phyloP scores from a whole-genome alignment of 148 eudicot species.

The Salicornia ramosissima region DNA sequence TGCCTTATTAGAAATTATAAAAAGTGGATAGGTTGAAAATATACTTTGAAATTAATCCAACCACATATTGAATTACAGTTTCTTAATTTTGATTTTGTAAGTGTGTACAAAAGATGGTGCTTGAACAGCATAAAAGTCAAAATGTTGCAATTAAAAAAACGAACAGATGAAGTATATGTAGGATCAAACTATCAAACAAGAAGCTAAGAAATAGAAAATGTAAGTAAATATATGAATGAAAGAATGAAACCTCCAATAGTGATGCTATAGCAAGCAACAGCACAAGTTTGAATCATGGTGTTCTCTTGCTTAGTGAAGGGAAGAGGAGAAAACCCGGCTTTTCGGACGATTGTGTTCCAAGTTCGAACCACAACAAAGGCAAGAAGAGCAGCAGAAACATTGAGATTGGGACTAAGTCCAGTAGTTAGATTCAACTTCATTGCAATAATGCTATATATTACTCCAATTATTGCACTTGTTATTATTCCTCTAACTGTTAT shows the following conservation, averaged over 20 bases:
- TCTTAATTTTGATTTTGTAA: no score
- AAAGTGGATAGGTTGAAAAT: no score
- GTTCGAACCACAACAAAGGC: constrained; percentile 59
- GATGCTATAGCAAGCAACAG: constrained; percentile 84
- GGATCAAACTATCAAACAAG: no score
- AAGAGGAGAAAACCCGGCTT: constrained; percentile 38
- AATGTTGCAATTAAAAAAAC: no score
- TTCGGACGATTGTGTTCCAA: constrained; percentile 49
- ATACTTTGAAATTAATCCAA: no score
- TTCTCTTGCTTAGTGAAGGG: constrained; percentile 88
- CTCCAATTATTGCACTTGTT: constrained; percentile 52
- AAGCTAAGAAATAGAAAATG: background rate
- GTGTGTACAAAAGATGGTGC: no score
- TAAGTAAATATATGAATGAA: background rate
- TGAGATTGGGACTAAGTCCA: constrained; percentile 68
- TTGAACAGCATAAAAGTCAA: no score
- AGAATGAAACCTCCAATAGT: constrained; percentile 58
- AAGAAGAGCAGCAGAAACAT: constrained; percentile 77
- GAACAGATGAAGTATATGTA: no score
- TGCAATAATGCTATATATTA: constrained; percentile 58
- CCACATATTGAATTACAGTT: no score
- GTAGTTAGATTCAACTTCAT: constrained; percentile 77
- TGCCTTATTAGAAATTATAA: no score
- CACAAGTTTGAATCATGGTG: constrained; percentile 79
- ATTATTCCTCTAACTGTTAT: constrained; percentile 56